Conservation (phyloP, 2,329 filamentous ascomycete genomes). For the Graphiopsis chlorocephala region DNA sequence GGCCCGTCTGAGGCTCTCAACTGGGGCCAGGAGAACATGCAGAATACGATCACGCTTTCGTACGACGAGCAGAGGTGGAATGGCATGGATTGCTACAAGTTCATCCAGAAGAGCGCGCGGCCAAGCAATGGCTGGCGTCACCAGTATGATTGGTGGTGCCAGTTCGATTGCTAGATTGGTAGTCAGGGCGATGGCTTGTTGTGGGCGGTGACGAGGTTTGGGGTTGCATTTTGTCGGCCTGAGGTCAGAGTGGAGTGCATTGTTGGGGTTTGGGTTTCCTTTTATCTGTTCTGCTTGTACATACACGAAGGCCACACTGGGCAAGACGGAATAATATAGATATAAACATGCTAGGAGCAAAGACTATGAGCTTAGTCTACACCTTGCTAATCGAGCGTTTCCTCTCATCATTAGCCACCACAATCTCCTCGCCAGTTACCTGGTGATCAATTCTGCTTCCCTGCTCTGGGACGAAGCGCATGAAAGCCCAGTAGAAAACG, state of each 20-base stretch:
- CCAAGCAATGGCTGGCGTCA: not conserved
- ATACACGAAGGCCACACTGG: not conserved
- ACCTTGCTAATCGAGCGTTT: constrained; percentile 17
- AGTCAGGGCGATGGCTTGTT: not conserved
- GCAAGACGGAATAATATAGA: not conserved
- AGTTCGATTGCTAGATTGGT: not conserved
- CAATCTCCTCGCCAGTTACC: constrained; percentile 59
- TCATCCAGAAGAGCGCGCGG: not conserved
- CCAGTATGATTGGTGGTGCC: constrained; percentile 5
- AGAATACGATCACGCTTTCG: not conserved
- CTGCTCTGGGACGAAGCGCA: constrained; percentile 51
- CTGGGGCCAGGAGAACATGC: not conserved
- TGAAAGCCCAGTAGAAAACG: constrained; percentile 36
- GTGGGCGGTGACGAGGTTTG: not conserved
- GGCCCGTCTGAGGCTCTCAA: not conserved
- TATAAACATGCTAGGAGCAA: not conserved
- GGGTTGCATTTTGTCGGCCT: not conserved
- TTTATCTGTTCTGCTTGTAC: not conserved
- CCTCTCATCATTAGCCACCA: constrained; percentile 36
- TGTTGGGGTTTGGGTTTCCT: not conserved
- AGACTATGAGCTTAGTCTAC: not conserved
- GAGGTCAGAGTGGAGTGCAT: not conserved
- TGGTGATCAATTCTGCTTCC: constrained; percentile 86
- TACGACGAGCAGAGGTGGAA: constrained; percentile 6
- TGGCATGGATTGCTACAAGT: not conserved